phyloP scores from a whole-genome alignment of 1,284 basidiomycete species.

The Austroboletus niveus region DNA sequence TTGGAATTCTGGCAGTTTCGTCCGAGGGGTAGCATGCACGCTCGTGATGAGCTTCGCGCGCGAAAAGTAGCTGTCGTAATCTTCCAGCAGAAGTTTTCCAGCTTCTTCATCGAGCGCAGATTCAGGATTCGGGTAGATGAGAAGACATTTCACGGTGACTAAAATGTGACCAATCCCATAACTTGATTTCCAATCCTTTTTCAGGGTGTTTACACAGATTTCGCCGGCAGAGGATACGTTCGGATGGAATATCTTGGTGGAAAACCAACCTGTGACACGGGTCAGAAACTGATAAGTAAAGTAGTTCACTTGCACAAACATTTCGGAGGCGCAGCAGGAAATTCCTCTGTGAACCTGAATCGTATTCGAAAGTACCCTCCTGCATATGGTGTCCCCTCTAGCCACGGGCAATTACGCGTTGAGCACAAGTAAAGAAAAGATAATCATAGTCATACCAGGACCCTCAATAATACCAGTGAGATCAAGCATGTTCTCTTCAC shows the following conservation, averaged over 20 bases:
- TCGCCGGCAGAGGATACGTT: conserved; percentile 89
- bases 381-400: conserved; percentile 89
- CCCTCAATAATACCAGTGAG: conserved; percentile 78
- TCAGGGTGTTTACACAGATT: conserved; percentile 96
- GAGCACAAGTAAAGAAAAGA: conserved; percentile 13
- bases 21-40: conserved; percentile 77
- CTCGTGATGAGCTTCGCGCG: conserved; percentile 81
- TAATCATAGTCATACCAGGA: conserved; percentile 53
- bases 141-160: conserved; percentile 88
- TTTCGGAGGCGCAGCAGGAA: conserved; percentile 88
- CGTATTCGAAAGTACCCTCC: conserved; percentile 88
- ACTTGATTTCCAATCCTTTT: conserved; percentile 95
- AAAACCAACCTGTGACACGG: conserved; percentile 67
- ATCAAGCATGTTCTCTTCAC: conserved; percentile 83
- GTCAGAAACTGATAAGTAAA: conserved; percentile 4
- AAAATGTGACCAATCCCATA: conserved; percentile 91
- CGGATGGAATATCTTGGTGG: conserved; percentile 95
- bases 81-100: conserved; percentile 85
- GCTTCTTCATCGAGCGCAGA: conserved; percentile 94
- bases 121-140: conserved; percentile 96
- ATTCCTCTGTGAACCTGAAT: conserved; percentile 88
- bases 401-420: conserved; percentile 10
- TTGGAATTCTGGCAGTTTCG: conserved; percentile 68
- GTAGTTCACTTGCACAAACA: conserved; percentile 52
- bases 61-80: conserved; percentile 83